Conservation (phyloP, 2,329 filamentous ascomycete species). For the Aspergillus flavus region DNA sequence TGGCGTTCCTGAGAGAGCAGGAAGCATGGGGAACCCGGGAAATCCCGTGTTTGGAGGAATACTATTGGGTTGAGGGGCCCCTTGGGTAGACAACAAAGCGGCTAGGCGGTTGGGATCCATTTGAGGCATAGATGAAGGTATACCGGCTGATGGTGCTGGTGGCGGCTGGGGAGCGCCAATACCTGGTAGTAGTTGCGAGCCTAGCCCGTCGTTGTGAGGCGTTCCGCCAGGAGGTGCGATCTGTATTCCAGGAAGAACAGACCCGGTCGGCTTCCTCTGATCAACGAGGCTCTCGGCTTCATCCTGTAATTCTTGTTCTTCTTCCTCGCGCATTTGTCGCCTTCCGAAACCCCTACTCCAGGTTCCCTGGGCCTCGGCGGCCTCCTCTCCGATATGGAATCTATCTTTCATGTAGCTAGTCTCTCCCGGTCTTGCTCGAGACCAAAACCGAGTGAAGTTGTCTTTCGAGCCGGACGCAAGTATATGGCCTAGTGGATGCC, state of each 20-base stretch:
- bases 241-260: constrained; percentile 55
- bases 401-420: constrained; percentile 83
- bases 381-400: constrained; percentile 92
- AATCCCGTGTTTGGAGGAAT: constrained; percentile 37
- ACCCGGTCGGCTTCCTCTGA: constrained; percentile 74
- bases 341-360: constrained; percentile 81
- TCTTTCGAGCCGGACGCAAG: constrained; percentile 95
- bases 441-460: constrained; percentile 96
- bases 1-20: constrained; percentile 53
- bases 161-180: constrained; percentile 50
- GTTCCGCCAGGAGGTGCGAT: constrained; percentile 61
- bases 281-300: constrained; percentile 91
- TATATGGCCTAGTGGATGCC: constrained; percentile 95
- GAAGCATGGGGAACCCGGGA: constrained; percentile 43
- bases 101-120: constrained; percentile 49
- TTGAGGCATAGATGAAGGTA: constrained; percentile 46
- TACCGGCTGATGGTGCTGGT: constrained; percentile 35
- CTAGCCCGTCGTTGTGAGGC: constrained; percentile 49
- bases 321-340: constrained; percentile 82
- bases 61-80: constrained; percentile 26
- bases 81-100: constrained; percentile 52
- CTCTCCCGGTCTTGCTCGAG: constrained; percentile 84
- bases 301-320: constrained; percentile 90
- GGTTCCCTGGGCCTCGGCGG: constrained; percentile 91
- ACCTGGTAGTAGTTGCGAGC: constrained; percentile 47